Conservation (phyloP, 2,329 filamentous ascomycete species). For the Plenodomus tracheiphilus region DNA sequence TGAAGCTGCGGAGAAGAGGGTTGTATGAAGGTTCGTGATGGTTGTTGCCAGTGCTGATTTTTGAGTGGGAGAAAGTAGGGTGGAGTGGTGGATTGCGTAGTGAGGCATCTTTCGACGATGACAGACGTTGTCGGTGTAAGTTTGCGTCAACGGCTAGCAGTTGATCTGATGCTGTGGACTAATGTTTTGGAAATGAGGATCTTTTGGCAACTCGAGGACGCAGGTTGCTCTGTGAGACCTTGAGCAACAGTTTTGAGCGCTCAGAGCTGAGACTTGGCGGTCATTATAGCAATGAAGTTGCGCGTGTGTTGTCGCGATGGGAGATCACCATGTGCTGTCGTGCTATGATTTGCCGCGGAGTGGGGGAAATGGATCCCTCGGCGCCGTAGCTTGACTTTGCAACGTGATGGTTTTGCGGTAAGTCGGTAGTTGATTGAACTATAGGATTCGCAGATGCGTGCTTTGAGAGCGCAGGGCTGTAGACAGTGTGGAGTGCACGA, state of each 20-base stretch:
- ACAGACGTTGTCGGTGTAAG: too few relatives aligned
- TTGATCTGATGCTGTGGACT: too few relatives aligned
- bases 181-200: too few relatives aligned
- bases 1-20: constrained; percentile 42
- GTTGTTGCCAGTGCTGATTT: constrained; percentile 44
- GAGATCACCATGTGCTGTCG: background rate
- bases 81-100: constrained; percentile 50
- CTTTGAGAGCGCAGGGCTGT: too few relatives aligned
- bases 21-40: constrained; percentile 48
- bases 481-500: too few relatives aligned
- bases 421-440: too few relatives aligned
- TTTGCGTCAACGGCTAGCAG: too few relatives aligned
- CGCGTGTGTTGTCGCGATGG: background rate
- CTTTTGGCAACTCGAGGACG: too few relatives aligned
- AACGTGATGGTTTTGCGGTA: background rate
- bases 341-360: background rate
- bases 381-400: too few relatives aligned
- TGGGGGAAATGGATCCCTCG: background rate
- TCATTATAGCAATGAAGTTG: background rate
- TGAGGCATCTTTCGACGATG: constrained; percentile 43
- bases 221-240: too few relatives aligned
- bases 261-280: background rate
- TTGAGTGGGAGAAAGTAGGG: constrained; percentile 37
- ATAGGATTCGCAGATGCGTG: too few relatives aligned
- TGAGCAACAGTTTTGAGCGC: background rate